Conservation (phyloP, 306 rosid genomes). For the Psophocarpus tetragonolobus region DNA sequence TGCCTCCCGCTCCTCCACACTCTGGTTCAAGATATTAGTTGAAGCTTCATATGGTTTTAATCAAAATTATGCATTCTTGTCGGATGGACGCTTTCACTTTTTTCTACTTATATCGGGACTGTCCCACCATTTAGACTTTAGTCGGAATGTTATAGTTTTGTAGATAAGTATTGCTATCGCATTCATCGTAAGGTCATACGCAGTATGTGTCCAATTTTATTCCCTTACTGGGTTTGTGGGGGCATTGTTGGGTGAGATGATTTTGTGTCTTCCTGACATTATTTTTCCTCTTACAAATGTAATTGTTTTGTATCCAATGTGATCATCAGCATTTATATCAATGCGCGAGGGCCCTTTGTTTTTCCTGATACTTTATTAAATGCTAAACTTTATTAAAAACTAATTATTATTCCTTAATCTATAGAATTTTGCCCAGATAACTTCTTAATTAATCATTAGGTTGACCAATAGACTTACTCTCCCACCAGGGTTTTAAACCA, state of each 20-base stretch:
- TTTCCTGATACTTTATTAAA: not conserved
- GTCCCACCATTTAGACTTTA: slow-evolving; percentile 28
- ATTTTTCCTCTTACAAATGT: slow-evolving; percentile 38
- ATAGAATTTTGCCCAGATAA: too few relatives aligned
- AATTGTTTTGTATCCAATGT: slow-evolving; percentile 47
- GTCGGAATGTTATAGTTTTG: slow-evolving; percentile 43
- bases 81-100: slow-evolving; percentile 31
- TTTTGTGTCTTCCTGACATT: slow-evolving; percentile 37
- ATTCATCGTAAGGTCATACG: slow-evolving; percentile 30
- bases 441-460: too few relatives aligned
- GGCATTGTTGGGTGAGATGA: slow-evolving; percentile 37
- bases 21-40: slow-evolving; percentile 52
- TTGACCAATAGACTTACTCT: too few relatives aligned
- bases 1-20: slow-evolving; percentile 60
- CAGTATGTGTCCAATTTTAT: slow-evolving; percentile 38
- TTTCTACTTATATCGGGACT: slow-evolving; percentile 32
- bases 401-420: too few relatives aligned
- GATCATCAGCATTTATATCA: slow-evolving; percentile 36
- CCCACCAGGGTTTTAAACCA: too few relatives aligned
- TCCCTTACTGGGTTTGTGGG: slow-evolving; percentile 40
- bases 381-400: too few relatives aligned
- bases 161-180: slow-evolving; percentile 44
- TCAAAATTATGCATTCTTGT: slow-evolving; percentile 29
- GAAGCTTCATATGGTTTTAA: slow-evolving; percentile 23
- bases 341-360: slow-evolving; percentile 7